Percentiles rank a stretch among this genome's conserved stretches.
phyloP scores from a whole-genome alignment of 352 stramenopile species.

The Globisporangium spiculum region DNA sequence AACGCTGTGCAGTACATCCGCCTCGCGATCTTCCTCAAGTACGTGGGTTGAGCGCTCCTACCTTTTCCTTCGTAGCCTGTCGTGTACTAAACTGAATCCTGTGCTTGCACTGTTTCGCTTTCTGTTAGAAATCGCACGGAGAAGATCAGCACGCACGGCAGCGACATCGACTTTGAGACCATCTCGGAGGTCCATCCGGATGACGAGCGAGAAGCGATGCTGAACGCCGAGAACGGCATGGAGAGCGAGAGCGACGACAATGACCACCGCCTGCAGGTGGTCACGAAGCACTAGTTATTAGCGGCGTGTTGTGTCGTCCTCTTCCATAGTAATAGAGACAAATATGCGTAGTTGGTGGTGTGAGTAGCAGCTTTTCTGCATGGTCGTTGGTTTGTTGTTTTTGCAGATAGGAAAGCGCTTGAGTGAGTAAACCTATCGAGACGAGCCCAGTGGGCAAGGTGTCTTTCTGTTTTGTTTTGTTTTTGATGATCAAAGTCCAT shows the following conservation, averaged over 20 bases:
- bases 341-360: background rate
- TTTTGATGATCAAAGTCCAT: conserved; percentile 1
- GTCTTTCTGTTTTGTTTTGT: background rate
- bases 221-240: conserved; percentile 47
- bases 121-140: conserved; percentile 52
- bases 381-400: background rate
- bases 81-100: background rate
- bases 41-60: conserved; percentile 9
- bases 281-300: conserved; percentile 11
- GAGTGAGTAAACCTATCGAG: background rate
- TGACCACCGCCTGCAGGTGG: conserved; percentile 10
- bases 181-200: conserved; percentile 31
- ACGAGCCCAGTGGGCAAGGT: background rate
- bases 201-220: conserved; percentile 46
- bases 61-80: background rate
- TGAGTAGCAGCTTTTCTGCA: background rate
- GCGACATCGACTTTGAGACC: conserved; percentile 64
- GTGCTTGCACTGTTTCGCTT: background rate
- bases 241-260: conserved; percentile 30
- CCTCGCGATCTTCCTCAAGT: conserved; percentile 85
- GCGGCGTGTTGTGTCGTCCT: background rate
- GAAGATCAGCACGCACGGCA: conserved; percentile 37
- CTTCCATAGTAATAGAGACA: conserved; percentile 7
- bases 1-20: conserved; percentile 82
- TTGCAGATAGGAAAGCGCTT: conserved; percentile 2